Percentiles rank a stretch among this genome's conserved stretches.
These are phyloP conservation scores for Aspergillus sp. DNA, from an alignment of 2,329 filamentous ascomycete genomes.

Conservation along the genomic window DNA sequence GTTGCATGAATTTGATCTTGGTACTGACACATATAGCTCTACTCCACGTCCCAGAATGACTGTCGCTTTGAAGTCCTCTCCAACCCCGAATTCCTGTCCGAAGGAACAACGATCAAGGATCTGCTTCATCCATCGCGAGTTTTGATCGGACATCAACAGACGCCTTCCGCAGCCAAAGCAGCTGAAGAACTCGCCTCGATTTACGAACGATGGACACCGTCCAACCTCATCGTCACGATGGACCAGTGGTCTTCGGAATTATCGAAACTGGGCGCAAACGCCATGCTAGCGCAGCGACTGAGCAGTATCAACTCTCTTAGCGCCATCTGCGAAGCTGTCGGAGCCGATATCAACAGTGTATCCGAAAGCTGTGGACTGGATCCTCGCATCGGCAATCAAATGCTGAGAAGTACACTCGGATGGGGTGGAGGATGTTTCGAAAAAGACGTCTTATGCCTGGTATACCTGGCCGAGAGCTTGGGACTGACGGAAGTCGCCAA, in stretches of 20 bases:
- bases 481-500: conserved; percentile 65
- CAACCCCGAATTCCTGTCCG: conserved; percentile 76
- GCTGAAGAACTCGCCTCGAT: conserved; percentile 60
- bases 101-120: conserved; percentile 69
- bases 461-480: conserved; percentile 67
- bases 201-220: conserved; percentile 67
- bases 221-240: conserved; percentile 62
- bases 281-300: conserved; percentile 74
- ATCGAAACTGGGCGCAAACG: conserved; percentile 73
- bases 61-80: conserved; percentile 70
- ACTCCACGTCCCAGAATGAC: conserved; percentile 46
- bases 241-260: conserved; percentile 75
- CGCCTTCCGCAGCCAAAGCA: conserved; percentile 55
- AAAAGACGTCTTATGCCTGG: conserved; percentile 70
- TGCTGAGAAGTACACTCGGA: conserved; percentile 68
- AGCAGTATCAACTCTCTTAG: conserved; percentile 76
- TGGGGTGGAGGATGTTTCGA: conserved; percentile 78
- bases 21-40: conserved; percentile 5
- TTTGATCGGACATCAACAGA: conserved; percentile 65
- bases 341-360: conserved; percentile 69
- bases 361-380: conserved; percentile 64
- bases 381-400: conserved; percentile 64
- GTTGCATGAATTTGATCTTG: no score
- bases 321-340: conserved; percentile 70
- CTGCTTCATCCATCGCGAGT: conserved; percentile 67